phyloP scores from a whole-genome alignment of 306 rosid genomes.

The Castanopsis chinensis region DNA sequence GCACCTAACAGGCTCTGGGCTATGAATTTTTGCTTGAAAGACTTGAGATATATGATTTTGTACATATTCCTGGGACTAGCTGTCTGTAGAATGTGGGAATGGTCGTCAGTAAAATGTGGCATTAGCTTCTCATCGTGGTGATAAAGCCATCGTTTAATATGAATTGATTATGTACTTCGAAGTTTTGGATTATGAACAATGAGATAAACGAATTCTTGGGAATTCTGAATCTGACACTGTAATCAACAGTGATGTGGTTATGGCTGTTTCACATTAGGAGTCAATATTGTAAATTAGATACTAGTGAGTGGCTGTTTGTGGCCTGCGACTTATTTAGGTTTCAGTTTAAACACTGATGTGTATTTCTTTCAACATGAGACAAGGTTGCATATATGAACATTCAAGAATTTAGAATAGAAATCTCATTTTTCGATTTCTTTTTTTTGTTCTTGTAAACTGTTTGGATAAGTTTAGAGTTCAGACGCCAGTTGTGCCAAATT shows the following conservation, averaged over 20 bases:
- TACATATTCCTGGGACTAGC: constrained; percentile 18
- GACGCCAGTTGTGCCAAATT: no score
- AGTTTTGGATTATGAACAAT: background rate
- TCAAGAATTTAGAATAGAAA: no score
- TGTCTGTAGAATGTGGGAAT: no score
- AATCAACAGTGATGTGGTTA: background rate
- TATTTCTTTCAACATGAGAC: no score
- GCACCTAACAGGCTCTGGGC: constrained; percentile 25
- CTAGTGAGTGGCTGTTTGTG: no score
- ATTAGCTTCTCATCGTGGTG: background rate
- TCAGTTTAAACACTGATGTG: no score
- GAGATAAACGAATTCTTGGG: background rate
- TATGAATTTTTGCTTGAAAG: constrained; percentile 19
- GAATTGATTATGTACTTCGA: no score
- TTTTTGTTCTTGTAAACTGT: no score
- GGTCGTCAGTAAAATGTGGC: background rate
- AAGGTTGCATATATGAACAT: no score
- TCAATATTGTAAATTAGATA: background rate
- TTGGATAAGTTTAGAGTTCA: no score
- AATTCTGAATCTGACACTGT: background rate
- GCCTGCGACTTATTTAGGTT: no score
- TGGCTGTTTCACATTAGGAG: background rate
- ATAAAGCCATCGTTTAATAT: background rate
- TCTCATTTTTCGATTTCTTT: no score
- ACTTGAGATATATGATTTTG: constrained; percentile 22